phyloP scores from a whole-genome alignment of 768 basidiomycete species.

The Russula abietina region DNA sequence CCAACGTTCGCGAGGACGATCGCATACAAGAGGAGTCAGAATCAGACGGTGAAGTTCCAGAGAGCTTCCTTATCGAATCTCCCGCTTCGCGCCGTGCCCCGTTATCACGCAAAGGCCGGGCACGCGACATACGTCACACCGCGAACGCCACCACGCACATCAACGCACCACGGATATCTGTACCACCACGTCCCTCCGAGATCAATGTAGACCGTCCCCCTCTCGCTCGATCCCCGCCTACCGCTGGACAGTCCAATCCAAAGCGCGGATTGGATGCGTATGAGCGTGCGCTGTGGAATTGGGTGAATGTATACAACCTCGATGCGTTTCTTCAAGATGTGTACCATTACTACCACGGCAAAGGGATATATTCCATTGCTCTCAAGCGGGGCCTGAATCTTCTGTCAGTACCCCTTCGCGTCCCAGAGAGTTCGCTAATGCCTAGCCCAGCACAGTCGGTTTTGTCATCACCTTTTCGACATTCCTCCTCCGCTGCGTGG shows the following conservation, averaged over 20 bases:
- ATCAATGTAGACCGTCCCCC: constrained; percentile 38
- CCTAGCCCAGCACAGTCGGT: constrained; percentile 73
- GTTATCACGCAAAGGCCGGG: constrained; percentile 34
- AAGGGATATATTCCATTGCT: constrained; percentile 94
- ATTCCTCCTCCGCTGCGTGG: constrained; percentile 90
- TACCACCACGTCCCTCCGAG: constrained; percentile 63
- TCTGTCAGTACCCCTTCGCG: constrained; percentile 56
- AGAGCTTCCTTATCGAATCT: constrained; percentile 81
- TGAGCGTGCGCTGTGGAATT: constrained; percentile 94
- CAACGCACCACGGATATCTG: constrained; percentile 44
- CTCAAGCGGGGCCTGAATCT: constrained; percentile 88
- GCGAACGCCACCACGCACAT: background rate
- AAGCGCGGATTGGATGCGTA: constrained; percentile 74
- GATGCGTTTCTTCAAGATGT: constrained; percentile 94
- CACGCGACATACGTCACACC: constrained; percentile 29
- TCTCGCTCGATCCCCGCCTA: constrained; percentile 23
- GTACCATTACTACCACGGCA: constrained; percentile 94
- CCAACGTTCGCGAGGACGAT: too few relatives aligned
- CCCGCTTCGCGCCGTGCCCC: constrained; percentile 30
- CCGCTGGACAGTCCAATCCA: constrained; percentile 34
- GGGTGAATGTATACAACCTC: constrained; percentile 98
- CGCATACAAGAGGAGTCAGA: too few relatives aligned
- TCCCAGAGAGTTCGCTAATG: constrained; percentile 28
- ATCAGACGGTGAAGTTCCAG: constrained; percentile 81
- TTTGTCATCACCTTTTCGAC: constrained; percentile 99